Evolutionary conservation across 805 yeast genomes (phyloP), one percentile per base, ranked within the genome.

Genomic region (Kazachstania taianensis): DNA sequence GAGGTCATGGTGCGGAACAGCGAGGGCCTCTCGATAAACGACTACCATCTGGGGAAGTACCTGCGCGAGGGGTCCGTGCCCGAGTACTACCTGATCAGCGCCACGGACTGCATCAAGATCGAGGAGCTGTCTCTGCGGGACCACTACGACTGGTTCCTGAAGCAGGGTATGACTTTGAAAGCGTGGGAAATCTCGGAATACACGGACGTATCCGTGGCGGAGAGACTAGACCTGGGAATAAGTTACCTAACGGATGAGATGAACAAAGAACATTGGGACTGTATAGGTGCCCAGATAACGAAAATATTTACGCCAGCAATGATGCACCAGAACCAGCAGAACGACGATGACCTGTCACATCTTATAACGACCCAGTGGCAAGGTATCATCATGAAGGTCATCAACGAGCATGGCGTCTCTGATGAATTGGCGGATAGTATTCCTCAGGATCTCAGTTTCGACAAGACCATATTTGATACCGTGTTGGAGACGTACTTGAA

Each of bases 151-250:
- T 89, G 96, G 96, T 79, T 67, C 40, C 40, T 74, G 3, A 73
- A 73, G 1, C 70, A 63, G 26, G 67, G 67, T 2, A 57, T 63
- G 36, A 82, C 59, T 48, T 58, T 65, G 13, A 76, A 76, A 29
- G 96, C 96, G 0, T 89, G 95, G 94, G 67, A 69, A 28, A 74
- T 84, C 50, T 72, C 92, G 39, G 72, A 67, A 33, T 71, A 70
- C 44, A 61, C 82, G 43, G 62, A 78, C 1, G 61, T 82, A 42
- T 62, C 79, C 2, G 56, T 65, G 7, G 64, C 67, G 8, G 40
- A 51, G 3, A 57, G 89, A 33, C 54, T 79, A 8, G 61, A 66
- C 26, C 65, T 75, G 25, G 96, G 95, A 2, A 48, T 74, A 5
- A 65, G 66, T 75, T 53, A 41, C 30, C 23, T 73, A 13, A 68